Base-by-base conservation (phyloP, 306 rosid species). In the Nissolia schottii region DNA sequence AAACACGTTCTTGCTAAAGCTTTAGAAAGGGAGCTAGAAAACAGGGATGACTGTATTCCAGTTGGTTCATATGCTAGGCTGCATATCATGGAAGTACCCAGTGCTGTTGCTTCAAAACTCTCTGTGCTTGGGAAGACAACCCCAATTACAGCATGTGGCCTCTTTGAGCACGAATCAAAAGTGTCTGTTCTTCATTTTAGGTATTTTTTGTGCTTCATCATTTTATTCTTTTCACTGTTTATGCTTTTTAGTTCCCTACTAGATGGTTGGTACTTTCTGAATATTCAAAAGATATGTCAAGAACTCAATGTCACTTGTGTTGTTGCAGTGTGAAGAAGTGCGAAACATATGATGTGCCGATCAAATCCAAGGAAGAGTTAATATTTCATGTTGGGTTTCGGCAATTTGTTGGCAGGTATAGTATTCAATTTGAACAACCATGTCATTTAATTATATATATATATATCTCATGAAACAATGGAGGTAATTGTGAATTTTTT, bases 381-480 rank as follows among this genome's bases (percentile, higher is more conserved):
- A 64, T 91, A 65, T 94, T 94, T 78, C 91, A 94, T 81, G 97
- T 86, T 71, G 99, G 99, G 53, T 94, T 94, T 85, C 97, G 99
- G 63, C 99, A 91, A 73, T 94, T 91, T 80, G 73, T 94, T 85
- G 96, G 93, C 32, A 84, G 96, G 98, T 92, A 80, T 54, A 50
- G 56, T 53, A 54, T 61, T 48, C 46, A 55, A 27, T 56, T 13
- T 43, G 19, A 40, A 7, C 10, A 32, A 38, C 50, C 37, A 10
- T 72, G 57, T 6, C 41, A 14, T 40, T 18, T 65, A 11, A 24
- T n/a, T n/a, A n/a, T n/a, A n/a, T n/a, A n/a, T n/a, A n/a, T n/a
- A n/a, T 53, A 50, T 24, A 40, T 65, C 48, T 46, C 10, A 20
- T 48, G 56, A n/a, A 25, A 45, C 37, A 23, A 14, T 43, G 48